These are phyloP conservation scores for Blastobotrys niveus DNA, from an alignment of 1,139 yeast genomes.

Conservation along the genomic window DNA sequence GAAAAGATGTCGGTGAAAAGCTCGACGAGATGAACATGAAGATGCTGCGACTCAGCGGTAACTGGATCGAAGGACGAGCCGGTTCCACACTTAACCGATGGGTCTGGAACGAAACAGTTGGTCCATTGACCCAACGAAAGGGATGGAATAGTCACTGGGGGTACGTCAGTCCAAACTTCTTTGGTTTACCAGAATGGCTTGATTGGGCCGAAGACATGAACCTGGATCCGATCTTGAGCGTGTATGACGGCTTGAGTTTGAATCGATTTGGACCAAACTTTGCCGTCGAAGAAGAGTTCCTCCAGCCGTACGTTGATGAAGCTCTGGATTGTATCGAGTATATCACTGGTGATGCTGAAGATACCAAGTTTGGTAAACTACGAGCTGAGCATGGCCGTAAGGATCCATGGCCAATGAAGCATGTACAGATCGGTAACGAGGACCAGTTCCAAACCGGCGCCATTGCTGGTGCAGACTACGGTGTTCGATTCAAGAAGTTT, in stretches of 20 bases:
- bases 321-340: constrained; percentile 11
- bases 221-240: constrained; percentile 9
- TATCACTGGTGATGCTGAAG: constrained; percentile 6
- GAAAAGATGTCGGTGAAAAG: constrained; percentile 8
- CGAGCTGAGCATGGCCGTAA: constrained; percentile 9
- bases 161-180: constrained; percentile 10
- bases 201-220: constrained; percentile 14
- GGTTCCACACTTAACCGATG: constrained; percentile 6
- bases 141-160: constrained; percentile 11
- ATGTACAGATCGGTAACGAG: constrained; percentile 13
- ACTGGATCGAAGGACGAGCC: constrained; percentile 8
- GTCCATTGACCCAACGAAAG: constrained; percentile 10
- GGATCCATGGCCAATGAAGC: constrained; percentile 7
- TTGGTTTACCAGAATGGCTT: constrained; percentile 9
- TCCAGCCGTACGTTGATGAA: constrained; percentile 11
- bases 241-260: constrained; percentile 8
- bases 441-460: constrained; percentile 1
- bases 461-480: neutral
- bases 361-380: constrained; percentile 11
- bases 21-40: constrained; percentile 6
- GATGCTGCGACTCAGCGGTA: constrained; percentile 12
- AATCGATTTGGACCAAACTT: neutral
- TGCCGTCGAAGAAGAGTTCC: constrained; percentile 1
- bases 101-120: constrained; percentile 13
- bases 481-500: constrained; percentile 2